Evolutionary conservation across 2,329 filamentous ascomycete species (phyloP), one percentile per base, ranked within the genome.

Genomic region (Eurotiales sp.): DNA sequence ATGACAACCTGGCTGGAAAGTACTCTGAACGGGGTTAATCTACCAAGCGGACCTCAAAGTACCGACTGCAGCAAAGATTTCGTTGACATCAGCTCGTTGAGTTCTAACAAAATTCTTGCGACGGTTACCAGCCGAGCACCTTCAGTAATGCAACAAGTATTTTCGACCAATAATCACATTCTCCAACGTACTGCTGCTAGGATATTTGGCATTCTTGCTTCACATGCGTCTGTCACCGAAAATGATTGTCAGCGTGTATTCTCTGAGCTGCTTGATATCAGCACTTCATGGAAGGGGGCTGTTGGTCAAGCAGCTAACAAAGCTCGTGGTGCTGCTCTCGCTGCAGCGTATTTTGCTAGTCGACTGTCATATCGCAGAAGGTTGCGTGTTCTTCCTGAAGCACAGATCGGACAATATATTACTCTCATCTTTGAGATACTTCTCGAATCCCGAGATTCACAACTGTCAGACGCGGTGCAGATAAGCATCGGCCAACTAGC

Each of bases 171-270:
- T 64, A 86, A 87, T 57, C 79, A 83, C 55, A 79, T 83, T 50
- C 77, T 86, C 5, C 80, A 91, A 30, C 74, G 77, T 32, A 74
- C 85, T 23, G 84, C 85, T 1, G 84, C 89, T 14, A 84, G 83
- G 54, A 80, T 83, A 0, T 82, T 90, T 59, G 91, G 90, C 0
- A 86, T 96, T 11, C 70, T 96, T 4, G 83, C 81, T 1, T 86
- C 89, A 0, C 87, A 92, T 64, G 62, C 69, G 25, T 61, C 67
- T 3, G 69, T 71, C 51, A 60, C 75, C 2, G 58, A 70, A 0
- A 61, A 67, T 11, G 61, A 71, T 3, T 60, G 84, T 11, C 60
- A 70, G 8, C 68, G 66, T 14, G 67, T 74, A 8, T 63, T 83
- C 21, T 57, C 67, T 14, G 61, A 69, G 0, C 70, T 86, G 12